Percentiles rank a stretch among this genome's conserved stretches.
Conservation (phyloP, 2,329 filamentous ascomycete genomes). For the Stachybotrys chartarum region DNA sequence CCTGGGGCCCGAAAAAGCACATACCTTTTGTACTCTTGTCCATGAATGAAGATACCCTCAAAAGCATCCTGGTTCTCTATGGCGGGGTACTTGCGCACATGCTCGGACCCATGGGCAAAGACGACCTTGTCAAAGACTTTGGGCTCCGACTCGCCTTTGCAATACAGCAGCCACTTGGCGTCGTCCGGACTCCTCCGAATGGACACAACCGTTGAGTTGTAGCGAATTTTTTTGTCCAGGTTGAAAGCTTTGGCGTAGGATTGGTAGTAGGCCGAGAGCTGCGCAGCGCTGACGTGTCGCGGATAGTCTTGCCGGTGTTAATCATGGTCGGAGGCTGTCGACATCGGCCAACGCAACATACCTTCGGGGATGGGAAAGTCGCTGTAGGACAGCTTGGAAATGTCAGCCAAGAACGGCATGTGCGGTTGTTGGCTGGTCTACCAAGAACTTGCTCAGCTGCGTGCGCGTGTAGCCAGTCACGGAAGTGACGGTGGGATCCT, state of each 20-base stretch:
- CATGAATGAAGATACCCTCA: conserved; percentile 12
- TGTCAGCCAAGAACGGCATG: background rate
- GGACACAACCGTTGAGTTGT: conserved; percentile 6
- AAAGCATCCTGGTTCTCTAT: conserved; percentile 13
- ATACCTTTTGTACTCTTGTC: conserved; percentile 15
- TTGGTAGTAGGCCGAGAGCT: conserved; percentile 13
- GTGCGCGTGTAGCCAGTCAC: conserved; percentile 9
- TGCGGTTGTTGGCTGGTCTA: conserved; percentile 1
- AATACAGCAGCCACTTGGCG: conserved; percentile 10
- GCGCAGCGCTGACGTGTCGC: conserved; percentile 5
- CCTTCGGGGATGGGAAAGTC: conserved; percentile 16
- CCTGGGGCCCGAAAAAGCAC: background rate
- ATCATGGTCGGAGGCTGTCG: background rate
- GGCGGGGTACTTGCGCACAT: conserved; percentile 6
- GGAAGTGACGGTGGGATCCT: conserved; percentile 12
- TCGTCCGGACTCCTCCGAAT: conserved; percentile 7
- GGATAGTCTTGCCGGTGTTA: conserved; percentile 9
- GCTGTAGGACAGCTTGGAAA: conserved; percentile 9
- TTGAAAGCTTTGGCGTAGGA: conserved; percentile 12
- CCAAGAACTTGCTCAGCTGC: conserved; percentile 17
- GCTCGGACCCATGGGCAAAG: conserved; percentile 12
- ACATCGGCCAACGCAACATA: background rate
- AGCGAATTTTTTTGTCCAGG: conserved; percentile 9
- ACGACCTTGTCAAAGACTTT: conserved; percentile 16
- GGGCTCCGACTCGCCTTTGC: conserved; percentile 6